Percentiles rank a stretch among this genome's conserved stretches.
These are phyloP conservation scores for Microdochium bolleyi DNA, from an alignment of 2,329 filamentous ascomycete species.

Conservation along the genomic window DNA sequence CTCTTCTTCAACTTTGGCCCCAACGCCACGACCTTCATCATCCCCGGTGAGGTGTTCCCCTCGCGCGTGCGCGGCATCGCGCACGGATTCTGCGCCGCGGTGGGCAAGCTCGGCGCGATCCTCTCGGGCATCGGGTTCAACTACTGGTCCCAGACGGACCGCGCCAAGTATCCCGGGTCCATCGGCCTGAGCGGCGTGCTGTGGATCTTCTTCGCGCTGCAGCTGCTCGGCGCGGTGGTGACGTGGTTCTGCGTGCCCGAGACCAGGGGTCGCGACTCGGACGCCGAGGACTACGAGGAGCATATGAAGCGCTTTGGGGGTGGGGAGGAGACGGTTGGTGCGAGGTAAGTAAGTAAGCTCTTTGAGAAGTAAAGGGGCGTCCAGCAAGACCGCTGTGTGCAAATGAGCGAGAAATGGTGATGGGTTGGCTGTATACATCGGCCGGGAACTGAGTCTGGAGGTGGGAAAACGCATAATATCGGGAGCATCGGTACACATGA, in stretches of 20 bases:
- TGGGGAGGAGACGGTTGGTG: neutral
- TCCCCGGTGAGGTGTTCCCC: slow-evolving; percentile 35
- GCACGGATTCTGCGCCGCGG: slow-evolving; percentile 43
- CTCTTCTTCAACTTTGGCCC: slow-evolving; percentile 34
- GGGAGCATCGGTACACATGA: neutral
- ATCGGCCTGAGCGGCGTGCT: slow-evolving; percentile 2
- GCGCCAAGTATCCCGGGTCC: neutral
- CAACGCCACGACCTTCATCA: slow-evolving; percentile 40
- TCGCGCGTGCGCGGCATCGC: slow-evolving; percentile 31
- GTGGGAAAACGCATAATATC: neutral
- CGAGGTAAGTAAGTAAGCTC: neutral
- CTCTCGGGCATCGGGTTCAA: slow-evolving; percentile 8
- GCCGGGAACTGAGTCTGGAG: neutral
- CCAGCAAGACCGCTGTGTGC: neutral
- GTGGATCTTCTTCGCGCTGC: slow-evolving; percentile 2
- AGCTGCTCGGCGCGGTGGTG: slow-evolving; percentile 51
- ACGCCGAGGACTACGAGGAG: slow-evolving; percentile 43
- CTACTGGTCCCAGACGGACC: neutral
- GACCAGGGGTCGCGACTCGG: slow-evolving; percentile 52
- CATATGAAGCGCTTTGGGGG: neutral
- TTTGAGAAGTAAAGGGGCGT: neutral
- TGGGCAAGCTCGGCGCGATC: slow-evolving; percentile 45
- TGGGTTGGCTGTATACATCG: neutral
- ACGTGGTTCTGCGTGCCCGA: slow-evolving; percentile 60
- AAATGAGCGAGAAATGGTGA: neutral